Evolutionary conservation across 345 rosid genomes (phyloP).

Genomic region (Syzygium grande): DNA sequence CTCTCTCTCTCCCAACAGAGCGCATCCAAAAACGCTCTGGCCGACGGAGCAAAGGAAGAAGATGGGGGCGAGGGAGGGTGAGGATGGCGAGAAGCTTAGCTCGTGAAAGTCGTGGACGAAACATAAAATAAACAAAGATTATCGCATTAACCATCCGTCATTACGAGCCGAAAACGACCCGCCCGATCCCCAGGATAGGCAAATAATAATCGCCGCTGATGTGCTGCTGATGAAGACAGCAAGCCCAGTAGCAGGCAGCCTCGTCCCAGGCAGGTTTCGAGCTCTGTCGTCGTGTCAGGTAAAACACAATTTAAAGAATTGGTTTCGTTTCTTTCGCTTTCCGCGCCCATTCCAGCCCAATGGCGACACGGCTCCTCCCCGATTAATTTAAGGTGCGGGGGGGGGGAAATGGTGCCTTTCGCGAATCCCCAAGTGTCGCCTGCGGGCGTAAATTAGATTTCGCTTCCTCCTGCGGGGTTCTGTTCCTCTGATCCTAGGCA

Average conservation of each 20-base stretch:
- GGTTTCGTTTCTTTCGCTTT: not conserved
- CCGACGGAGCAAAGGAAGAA: not conserved
- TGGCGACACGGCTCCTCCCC: not conserved
- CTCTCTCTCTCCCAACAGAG: too few species aligned
- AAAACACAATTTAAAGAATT: too few species aligned
- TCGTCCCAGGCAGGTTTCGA: not conserved
- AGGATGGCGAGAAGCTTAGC: too few species aligned
- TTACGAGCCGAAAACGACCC: not conserved
- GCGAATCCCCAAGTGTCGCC: conserved; percentile 14
- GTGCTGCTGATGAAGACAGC: too few species aligned
- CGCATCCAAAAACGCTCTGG: not conserved
- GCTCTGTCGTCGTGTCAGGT: not conserved
- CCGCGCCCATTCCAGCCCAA: not conserved
- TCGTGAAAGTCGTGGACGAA: not conserved
- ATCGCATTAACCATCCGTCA: not conserved
- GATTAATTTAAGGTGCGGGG: not conserved
- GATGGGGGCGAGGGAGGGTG: too few species aligned
- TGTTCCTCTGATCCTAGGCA: conserved; percentile 2
- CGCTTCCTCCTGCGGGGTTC: not conserved
- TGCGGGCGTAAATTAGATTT: not conserved
- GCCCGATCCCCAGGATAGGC: not conserved
- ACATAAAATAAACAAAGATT: not conserved
- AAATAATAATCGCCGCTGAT: not conserved
- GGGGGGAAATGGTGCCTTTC: not conserved
- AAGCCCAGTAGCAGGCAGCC: too few species aligned